These are phyloP conservation scores for Trifolium fragiferum DNA, from an alignment of 306 rosid species.

Conservation along the genomic window DNA sequence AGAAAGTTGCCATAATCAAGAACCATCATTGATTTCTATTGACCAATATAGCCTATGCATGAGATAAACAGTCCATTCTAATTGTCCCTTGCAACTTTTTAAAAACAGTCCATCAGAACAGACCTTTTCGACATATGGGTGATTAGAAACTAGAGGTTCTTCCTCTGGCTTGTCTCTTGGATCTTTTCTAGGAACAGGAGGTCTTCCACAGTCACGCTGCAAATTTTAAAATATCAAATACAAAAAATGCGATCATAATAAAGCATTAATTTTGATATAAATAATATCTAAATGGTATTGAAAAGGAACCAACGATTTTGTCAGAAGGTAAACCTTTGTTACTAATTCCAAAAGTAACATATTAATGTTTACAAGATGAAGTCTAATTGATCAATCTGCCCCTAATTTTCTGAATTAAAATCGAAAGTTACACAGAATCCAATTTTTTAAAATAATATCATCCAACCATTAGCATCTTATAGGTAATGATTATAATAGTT, in stretches of 20 bases:
- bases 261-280: conserved; percentile 30
- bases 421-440: background rate
- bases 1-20: conserved; percentile 24
- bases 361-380: conserved; percentile 4
- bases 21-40: conserved; percentile 10
- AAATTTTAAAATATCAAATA: conserved; percentile 38
- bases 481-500: conserved; percentile 13
- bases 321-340: background rate
- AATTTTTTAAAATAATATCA: conserved; percentile 15
- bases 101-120: conserved; percentile 26
- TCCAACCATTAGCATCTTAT: conserved; percentile 32
- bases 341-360: conserved; percentile 21
- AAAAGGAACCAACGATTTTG: too few species aligned
- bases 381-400: conserved; percentile 27
- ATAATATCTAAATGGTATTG: background rate
- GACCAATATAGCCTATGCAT: conserved; percentile 12
- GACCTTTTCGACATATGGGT: conserved; percentile 93
- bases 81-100: conserved; percentile 32
- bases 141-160: conserved; percentile 84
- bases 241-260: conserved; percentile 26
- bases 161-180: conserved; percentile 88
- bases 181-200: conserved; percentile 89
- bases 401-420: conserved; percentile 14
- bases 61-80: conserved; percentile 26
- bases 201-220: conserved; percentile 92